A percentile compares a stretch with the other conserved stretches of the same genome.
Evolutionary conservation across 805 yeast species (phyloP).

Genomic region (Komagataella populi): DNA sequence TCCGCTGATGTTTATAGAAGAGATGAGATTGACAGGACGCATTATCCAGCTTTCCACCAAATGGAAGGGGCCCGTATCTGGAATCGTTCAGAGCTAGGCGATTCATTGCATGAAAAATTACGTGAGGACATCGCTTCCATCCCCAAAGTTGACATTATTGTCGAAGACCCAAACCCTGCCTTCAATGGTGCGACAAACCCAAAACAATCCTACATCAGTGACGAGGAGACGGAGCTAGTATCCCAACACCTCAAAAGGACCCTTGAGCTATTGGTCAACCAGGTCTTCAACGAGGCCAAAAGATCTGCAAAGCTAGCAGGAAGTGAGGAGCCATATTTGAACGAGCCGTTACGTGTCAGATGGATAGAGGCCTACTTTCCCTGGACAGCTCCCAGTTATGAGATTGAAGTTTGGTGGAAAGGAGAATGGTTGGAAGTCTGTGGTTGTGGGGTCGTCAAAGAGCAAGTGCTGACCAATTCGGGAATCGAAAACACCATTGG

Average conservation of each 20-base stretch:
- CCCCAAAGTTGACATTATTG: slow-evolving; percentile 56
- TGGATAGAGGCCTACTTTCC: slow-evolving; percentile 97
- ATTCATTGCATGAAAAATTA: slow-evolving; percentile 26
- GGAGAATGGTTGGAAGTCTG: slow-evolving; percentile 97
- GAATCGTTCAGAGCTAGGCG: slow-evolving; percentile 33
- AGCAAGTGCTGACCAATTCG: slow-evolving; percentile 62
- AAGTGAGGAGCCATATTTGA: slow-evolving; percentile 41
- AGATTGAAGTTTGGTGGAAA: slow-evolving; percentile 97
- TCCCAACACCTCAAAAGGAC: slow-evolving; percentile 76
- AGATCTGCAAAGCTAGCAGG: slow-evolving; percentile 50
- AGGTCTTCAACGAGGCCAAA: slow-evolving; percentile 65
- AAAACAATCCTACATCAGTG: slow-evolving; percentile 65
- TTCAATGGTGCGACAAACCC: slow-evolving; percentile 52
- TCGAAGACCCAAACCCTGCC: slow-evolving; percentile 58
- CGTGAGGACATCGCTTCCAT: slow-evolving; percentile 47
- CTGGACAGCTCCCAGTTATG: slow-evolving; percentile 98
- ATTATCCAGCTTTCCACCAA: slow-evolving; percentile 95
- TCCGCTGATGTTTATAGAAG: slow-evolving; percentile 93
- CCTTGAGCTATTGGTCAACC: slow-evolving; percentile 68
- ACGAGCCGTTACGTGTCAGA: slow-evolving; percentile 70
- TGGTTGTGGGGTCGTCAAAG: slow-evolving; percentile 86
- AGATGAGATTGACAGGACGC: slow-evolving; percentile 91
- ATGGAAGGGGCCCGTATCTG: slow-evolving; percentile 93
- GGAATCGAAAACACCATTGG: slow-evolving; percentile 61
- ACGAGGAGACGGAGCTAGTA: slow-evolving; percentile 52